These are phyloP conservation scores for Entophlyctis helioformis DNA, from an alignment of 192 early-diverging fungal species.

Conservation along the genomic window DNA sequence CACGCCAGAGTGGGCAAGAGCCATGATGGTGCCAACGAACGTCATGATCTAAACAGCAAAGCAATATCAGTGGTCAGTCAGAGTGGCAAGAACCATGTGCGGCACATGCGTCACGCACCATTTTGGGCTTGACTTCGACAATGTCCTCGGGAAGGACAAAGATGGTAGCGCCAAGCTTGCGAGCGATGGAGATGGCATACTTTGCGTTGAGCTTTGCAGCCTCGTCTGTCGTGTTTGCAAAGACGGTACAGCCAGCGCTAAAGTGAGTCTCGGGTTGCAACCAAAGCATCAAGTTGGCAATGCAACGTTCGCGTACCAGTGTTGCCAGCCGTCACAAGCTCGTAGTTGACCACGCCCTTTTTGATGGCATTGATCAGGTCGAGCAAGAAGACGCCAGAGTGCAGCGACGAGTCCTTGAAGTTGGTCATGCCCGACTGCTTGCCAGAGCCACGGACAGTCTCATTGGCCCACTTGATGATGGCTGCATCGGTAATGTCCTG, in stretches of 20 bases:
- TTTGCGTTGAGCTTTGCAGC: slow-evolving; percentile 86
- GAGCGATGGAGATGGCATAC: slow-evolving; percentile 95
- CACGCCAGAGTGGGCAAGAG: slow-evolving; percentile 36
- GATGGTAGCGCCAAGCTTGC: slow-evolving; percentile 97
- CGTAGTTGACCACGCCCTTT: slow-evolving; percentile 83
- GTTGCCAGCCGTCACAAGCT: slow-evolving; percentile 59
- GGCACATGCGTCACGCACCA: slow-evolving; percentile 34
- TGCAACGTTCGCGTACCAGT: slow-evolving; percentile 37
- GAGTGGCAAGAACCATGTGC: neutral
- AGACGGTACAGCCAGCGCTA: too few relatives aligned
- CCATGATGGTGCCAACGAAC: slow-evolving; percentile 91
- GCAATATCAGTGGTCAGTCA: neutral
- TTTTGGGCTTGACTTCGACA: slow-evolving; percentile 92
- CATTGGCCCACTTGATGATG: slow-evolving; percentile 95
- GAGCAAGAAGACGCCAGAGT: slow-evolving; percentile 72
- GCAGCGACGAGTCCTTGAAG: slow-evolving; percentile 77
- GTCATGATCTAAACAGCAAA: slow-evolving; percentile 66
- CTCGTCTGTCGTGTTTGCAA: slow-evolving; percentile 59
- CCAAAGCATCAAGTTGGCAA: too few relatives aligned
- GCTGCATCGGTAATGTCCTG: slow-evolving; percentile 81
- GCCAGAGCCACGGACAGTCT: slow-evolving; percentile 45
- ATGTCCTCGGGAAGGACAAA: slow-evolving; percentile 98
- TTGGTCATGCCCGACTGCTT: slow-evolving; percentile 59
- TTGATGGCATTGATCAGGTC: slow-evolving; percentile 90
- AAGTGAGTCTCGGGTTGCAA: too few relatives aligned